Percentiles rank a stretch among this genome's conserved stretches.
These are phyloP conservation scores for Byssochlamys sp. DNA, from an alignment of 2,329 filamentous ascomycete species.

Conservation along the genomic window DNA sequence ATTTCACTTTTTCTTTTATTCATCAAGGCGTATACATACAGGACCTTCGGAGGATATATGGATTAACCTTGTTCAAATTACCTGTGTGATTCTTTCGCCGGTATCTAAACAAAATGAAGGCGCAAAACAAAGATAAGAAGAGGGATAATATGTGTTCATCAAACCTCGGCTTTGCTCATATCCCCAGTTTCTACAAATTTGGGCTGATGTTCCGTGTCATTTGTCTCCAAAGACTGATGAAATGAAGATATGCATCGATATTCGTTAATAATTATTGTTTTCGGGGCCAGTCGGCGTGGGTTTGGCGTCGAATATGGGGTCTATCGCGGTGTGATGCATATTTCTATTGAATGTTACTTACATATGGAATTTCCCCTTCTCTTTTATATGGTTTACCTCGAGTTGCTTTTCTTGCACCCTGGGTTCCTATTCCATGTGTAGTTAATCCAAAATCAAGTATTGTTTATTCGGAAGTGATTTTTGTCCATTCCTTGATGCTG, in stretches of 20 bases:
- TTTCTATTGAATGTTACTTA: neutral
- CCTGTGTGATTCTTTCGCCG: conserved; percentile 11
- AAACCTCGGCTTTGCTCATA: neutral
- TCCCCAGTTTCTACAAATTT: conserved; percentile 1
- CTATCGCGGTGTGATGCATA: neutral
- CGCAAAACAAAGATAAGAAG: conserved; percentile 18
- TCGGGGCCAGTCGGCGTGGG: conserved; percentile 8
- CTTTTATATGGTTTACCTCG: neutral
- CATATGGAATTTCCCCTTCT: neutral
- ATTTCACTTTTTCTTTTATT: conserved; percentile 23
- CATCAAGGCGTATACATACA: conserved; percentile 28
- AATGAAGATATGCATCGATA: conserved; percentile 11
- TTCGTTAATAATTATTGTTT: conserved; percentile 9
- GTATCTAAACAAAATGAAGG: conserved; percentile 23
- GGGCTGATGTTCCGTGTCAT: conserved; percentile 4
- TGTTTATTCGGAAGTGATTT: neutral
- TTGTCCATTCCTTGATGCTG: neutral
- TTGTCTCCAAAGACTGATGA: conserved; percentile 3
- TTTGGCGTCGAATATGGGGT: conserved; percentile 6
- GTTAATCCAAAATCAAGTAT: neutral
- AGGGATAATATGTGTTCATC: neutral
- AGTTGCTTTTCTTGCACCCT: neutral
- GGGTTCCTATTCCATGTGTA: neutral
- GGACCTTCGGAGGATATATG: conserved; percentile 24
- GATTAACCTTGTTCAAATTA: conserved; percentile 16